phyloP scores from a whole-genome alignment of 2,329 filamentous ascomycete species.

The Botrytis porri region DNA sequence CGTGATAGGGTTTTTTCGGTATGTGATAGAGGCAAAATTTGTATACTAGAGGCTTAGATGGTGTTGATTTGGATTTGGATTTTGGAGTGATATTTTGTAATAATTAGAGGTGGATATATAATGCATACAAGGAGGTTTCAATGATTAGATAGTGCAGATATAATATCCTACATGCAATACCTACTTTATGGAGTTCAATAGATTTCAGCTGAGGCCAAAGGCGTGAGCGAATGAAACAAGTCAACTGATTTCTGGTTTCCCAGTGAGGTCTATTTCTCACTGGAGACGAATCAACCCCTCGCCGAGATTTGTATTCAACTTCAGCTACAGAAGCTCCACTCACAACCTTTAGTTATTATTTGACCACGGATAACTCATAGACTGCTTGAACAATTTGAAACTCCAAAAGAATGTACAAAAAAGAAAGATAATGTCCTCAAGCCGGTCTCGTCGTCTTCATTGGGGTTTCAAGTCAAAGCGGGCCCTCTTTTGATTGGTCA shows the following conservation, averaged over 20 bases:
- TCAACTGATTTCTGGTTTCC: not conserved
- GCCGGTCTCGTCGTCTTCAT: not conserved
- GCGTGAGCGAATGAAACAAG: not conserved
- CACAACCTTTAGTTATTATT: not conserved
- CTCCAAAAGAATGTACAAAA: not conserved
- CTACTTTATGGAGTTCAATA: too few relatives aligned
- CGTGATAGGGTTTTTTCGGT: not conserved
- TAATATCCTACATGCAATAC: too few relatives aligned
- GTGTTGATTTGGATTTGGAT: not conserved
- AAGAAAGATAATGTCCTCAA: not conserved
- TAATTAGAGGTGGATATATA: too few relatives aligned
- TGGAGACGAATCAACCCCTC: not conserved
- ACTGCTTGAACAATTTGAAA: not conserved
- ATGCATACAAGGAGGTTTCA: not conserved
- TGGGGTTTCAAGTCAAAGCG: slow-evolving; percentile 9
- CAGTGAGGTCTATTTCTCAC: not conserved
- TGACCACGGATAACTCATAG: not conserved
- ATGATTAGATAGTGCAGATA: not conserved
- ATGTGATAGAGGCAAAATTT: not conserved
- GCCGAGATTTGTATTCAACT: not conserved
- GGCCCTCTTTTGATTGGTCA: slow-evolving; percentile 6
- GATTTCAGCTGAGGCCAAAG: not conserved
- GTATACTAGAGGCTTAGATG: not conserved
- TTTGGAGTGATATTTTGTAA: not conserved
- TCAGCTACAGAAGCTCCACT: not conserved